Evolutionary conservation across 495 filamentous ascomycete genomes (phyloP).

Genomic region (Trichoderma gamsii): DNA sequence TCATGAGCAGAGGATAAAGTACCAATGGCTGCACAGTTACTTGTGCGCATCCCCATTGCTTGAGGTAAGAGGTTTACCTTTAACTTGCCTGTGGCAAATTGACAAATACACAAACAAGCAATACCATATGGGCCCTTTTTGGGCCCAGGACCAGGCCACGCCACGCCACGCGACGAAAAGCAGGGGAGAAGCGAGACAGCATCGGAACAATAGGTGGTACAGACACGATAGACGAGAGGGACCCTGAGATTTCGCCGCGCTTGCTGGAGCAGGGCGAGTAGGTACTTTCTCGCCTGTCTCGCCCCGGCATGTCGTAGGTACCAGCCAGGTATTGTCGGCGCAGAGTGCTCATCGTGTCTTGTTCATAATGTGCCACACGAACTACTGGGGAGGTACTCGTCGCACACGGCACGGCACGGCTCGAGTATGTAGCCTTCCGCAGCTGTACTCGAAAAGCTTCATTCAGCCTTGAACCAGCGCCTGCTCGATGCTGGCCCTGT

Average conservation of each 20-base stretch:
- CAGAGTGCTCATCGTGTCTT: not conserved
- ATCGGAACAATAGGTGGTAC: not conserved
- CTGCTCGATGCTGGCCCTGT: not conserved
- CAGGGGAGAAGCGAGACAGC: constrained; percentile 3
- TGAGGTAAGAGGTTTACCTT: too few species aligned
- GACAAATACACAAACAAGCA: not conserved
- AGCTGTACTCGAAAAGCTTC: not conserved
- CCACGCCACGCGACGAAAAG: not conserved
- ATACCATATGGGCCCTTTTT: too few species aligned
- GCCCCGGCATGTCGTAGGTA: not conserved
- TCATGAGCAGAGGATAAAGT: too few species aligned
- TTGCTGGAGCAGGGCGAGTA: not conserved
- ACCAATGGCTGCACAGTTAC: too few species aligned
- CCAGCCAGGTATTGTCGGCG: not conserved
- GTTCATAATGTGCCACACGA: not conserved
- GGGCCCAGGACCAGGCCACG: not conserved
- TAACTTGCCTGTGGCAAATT: not conserved
- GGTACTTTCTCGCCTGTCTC: not conserved
- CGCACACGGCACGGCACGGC: not conserved
- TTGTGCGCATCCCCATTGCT: too few species aligned
- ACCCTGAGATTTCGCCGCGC: constrained; percentile 1
- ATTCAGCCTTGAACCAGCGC: not conserved
- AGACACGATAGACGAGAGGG: constrained; percentile 12
- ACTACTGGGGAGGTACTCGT: not conserved
- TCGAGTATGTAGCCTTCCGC: not conserved